Base-by-base conservation (phyloP, 495 filamentous ascomycete genomes). In the Rusavskia elegans region DNA sequence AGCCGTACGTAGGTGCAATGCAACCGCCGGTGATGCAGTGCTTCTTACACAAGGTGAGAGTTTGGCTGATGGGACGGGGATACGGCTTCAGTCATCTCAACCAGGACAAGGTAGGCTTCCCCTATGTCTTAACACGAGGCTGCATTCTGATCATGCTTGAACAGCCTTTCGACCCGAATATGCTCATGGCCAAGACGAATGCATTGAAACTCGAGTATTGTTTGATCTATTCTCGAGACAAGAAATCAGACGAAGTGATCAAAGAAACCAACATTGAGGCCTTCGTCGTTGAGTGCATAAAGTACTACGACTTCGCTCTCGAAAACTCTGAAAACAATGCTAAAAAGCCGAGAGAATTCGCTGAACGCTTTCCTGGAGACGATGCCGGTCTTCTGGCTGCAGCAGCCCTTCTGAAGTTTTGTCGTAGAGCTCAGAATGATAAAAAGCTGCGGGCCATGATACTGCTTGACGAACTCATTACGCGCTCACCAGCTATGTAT, bases 201-300 rank as follows among this genome's bases (percentile, higher is more conserved):
- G 65, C 67, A 20, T 63, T 78, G 35, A 81, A 80, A 50, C 59
- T 78, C 27, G 68, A 77, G n/a, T 82, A 80, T 54, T 70, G 74
- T 48, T 64, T 79, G 37, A 60, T 63, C 3, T 57, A 77, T 35
- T 72, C 71, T 1, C 61, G 60, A 20, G 67, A 65, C 27, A 59
- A 59, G 25, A 16, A 63, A 61, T 23, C 54, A 23, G 41, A 23
- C 10, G 20, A 23, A 3, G 21, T 61, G 5, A 63, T n/a, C 23
- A 36, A 66, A 2, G 61, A 57, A 45, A 40, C 66, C 19, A 57
- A 60, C 30, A 55, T 70, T 6, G 70, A 76, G 40, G 62, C 64
- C 3, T 75, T 79, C 48, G 63, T 76, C 21, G 59, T 57, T 19
- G 65, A 65, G 29, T 76, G 74, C 49, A 54, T 82, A 21, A 62